Conservation (phyloP, 805 yeast genomes). For the Wickerhamomyces tratensis region DNA sequence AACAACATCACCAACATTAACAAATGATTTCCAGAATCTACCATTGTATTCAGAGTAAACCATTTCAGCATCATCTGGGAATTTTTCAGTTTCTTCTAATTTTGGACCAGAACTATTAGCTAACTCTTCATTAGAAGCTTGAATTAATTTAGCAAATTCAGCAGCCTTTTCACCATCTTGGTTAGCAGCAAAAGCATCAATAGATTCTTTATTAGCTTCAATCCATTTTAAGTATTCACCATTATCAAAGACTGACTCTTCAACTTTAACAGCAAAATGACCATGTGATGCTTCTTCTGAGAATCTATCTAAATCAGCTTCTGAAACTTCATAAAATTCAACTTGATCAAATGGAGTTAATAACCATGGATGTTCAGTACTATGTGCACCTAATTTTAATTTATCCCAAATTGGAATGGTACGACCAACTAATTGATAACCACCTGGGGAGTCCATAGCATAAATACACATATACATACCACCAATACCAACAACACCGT, state of each 20-base stretch:
- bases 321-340: slow-evolving; percentile 87
- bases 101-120: slow-evolving; percentile 40
- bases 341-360: slow-evolving; percentile 89
- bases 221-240: slow-evolving; percentile 72
- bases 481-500: slow-evolving; percentile 96
- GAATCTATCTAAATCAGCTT: slow-evolving; percentile 65
- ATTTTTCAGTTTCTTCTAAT: slow-evolving; percentile 38
- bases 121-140: slow-evolving; percentile 68
- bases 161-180: slow-evolving; percentile 79
- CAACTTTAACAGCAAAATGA: slow-evolving; percentile 61
- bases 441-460: slow-evolving; percentile 95
- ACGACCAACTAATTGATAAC: slow-evolving; percentile 93
- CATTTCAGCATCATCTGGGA: slow-evolving; percentile 70
- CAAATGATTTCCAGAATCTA: slow-evolving; percentile 90
- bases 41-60: slow-evolving; percentile 96
- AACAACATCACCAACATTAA: slow-evolving; percentile 68
- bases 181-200: slow-evolving; percentile 51
- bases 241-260: slow-evolving; percentile 76
- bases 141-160: slow-evolving; percentile 78
- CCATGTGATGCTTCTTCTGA: slow-evolving; percentile 77
- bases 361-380: slow-evolving; percentile 73
- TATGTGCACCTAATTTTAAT: slow-evolving; percentile 63
- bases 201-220: slow-evolving; percentile 60
- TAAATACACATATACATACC: slow-evolving; percentile 99
- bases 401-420: slow-evolving; percentile 98